Conservation (phyloP, 75 land plant genomes). For the Larix kaempferi region DNA sequence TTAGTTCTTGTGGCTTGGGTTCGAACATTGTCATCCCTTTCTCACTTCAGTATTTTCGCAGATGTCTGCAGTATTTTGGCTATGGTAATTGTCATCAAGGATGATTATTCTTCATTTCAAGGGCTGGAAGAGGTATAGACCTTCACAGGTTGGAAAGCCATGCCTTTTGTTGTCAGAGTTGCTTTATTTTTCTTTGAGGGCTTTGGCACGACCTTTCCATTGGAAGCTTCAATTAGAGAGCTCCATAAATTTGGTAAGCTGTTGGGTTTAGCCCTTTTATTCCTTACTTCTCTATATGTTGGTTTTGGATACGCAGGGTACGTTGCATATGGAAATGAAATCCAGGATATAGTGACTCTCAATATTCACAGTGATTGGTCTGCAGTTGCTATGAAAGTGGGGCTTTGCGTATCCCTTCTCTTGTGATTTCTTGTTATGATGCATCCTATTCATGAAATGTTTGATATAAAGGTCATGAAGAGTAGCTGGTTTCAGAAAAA, state of each 20-base stretch:
- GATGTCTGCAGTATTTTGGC: constrained; percentile 70
- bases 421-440: constrained; percentile 86
- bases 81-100: constrained; percentile 68
- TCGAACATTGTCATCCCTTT: constrained; percentile 50
- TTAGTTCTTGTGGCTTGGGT: constrained; percentile 54
- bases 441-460: constrained; percentile 74
- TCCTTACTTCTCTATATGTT: constrained; percentile 47
- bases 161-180: constrained; percentile 69
- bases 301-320: constrained; percentile 68
- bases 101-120: constrained; percentile 35
- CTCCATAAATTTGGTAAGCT: constrained; percentile 31
- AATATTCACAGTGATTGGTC: constrained; percentile 71
- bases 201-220: constrained; percentile 72
- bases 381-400: no score
- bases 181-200: constrained; percentile 84
- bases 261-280: constrained; percentile 31
- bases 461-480: constrained; percentile 45
- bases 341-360: constrained; percentile 73
- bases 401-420: constrained; percentile 58
- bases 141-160: constrained; percentile 9
- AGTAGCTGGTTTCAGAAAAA: constrained; percentile 34
- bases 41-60: constrained; percentile 80
- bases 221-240: constrained; percentile 69
- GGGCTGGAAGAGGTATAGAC: not conserved
- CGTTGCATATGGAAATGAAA: constrained; percentile 70